Base-by-base conservation (phyloP, 2,329 filamentous ascomycete genomes). In the Ophiocordyceps camponoti-leonardi region DNA sequence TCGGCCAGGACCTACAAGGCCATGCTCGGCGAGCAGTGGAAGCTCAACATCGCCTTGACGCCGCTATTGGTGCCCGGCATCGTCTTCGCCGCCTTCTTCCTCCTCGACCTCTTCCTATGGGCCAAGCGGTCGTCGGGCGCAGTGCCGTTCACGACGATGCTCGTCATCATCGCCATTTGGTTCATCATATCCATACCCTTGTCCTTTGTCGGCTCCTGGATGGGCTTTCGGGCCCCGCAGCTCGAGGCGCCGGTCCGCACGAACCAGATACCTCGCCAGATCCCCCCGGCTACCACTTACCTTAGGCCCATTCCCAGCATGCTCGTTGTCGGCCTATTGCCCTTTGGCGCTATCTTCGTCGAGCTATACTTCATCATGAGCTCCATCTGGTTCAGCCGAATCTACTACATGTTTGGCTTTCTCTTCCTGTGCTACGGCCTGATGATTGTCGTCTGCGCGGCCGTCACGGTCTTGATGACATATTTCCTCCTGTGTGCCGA, bases 331-430 rank as follows among this genome's bases (percentile, higher is more conserved):
- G 92, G 92, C 45, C 80, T 96, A 44, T 72, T 96, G 23, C 92
- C 92, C 0, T 98, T 98, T 56, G 87, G 85, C 42, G 90, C 92
- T 50, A 96, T 98, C 59, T 95, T 96, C 53, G 88, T 96, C 42
- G 92, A 98, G 67, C 79, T 98, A 2, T 96, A 94, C 73, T 96
- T 96, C 66, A 95, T 98, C 69, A 94, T 98, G 86, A 94, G 82
- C 66, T 94, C 86, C 23, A 90, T 98, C 60, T 98, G 92, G 92
- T 94, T 93, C 65, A 90, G 82, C 69, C 86, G 92, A 65, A 92
- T 98, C 53, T 98, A 98, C 72, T 98, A 98, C 74, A 98, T 98
- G 92, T 98, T 98, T 57, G 92, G 92, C 20, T 98, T 98, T 73
- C 70, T 98, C 33, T 98, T 98, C 72, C 75, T 98, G 47, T 95